These are phyloP conservation scores for Pseudohalonectria lignicola DNA, from an alignment of 2,329 filamentous ascomycete species.

Conservation along the genomic window DNA sequence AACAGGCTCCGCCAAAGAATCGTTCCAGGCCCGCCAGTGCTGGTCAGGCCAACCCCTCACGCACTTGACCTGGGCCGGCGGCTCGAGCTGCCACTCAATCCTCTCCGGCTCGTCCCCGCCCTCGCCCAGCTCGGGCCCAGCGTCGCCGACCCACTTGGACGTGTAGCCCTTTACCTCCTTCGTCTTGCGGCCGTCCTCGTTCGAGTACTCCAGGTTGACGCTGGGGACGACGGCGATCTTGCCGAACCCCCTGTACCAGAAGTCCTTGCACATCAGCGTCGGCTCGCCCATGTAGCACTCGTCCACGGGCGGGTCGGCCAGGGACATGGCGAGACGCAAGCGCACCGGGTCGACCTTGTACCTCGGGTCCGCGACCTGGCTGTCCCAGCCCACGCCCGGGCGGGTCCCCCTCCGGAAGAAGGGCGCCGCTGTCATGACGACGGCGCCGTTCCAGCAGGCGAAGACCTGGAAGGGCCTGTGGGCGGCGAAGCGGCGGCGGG, in stretches of 20 bases:
- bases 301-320: too few species aligned
- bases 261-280: conserved; percentile 43
- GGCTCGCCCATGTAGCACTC: conserved; percentile 47
- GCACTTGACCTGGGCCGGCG: conserved; percentile 35
- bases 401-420: conserved; percentile 18
- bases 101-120: conserved; percentile 3
- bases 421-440: conserved; percentile 33
- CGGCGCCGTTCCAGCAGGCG: conserved; percentile 49
- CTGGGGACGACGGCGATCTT: conserved; percentile 45
- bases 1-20: too few species aligned
- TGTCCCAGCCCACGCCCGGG: neutral
- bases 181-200: conserved; percentile 29
- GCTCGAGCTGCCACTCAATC: conserved; percentile 30
- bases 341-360: conserved; percentile 16
- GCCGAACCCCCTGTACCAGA: conserved; percentile 37
- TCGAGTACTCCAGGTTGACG: conserved; percentile 43
- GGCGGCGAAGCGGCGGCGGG: conserved; percentile 16
- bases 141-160: conserved; percentile 19
- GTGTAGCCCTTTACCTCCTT: conserved; percentile 40
- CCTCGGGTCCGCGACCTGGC: conserved; percentile 9
- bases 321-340: conserved; percentile 27
- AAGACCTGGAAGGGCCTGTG: conserved; percentile 46
- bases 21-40: conserved; percentile 29
- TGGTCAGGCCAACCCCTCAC: conserved; percentile 34
- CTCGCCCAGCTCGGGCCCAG: conserved; percentile 15